Percentiles rank a stretch among this genome's conserved stretches.
Evolutionary conservation across 495 filamentous ascomycete genomes (phyloP).

Genomic region (Neurospora sp.): DNA sequence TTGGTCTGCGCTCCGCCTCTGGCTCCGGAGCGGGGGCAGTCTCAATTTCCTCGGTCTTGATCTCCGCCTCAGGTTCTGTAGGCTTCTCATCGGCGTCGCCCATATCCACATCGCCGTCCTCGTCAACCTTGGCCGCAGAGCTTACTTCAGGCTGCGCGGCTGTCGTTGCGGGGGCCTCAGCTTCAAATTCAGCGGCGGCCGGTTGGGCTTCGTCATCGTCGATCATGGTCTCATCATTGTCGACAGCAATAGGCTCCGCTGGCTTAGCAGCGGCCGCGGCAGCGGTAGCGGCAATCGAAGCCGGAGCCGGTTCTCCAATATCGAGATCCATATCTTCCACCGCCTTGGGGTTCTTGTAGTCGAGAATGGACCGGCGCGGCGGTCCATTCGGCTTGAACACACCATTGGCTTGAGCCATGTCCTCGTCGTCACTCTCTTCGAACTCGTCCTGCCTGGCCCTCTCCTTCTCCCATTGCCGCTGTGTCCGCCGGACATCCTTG

Average conservation of each 20-base stretch:
- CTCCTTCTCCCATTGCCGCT: conserved; percentile 74
- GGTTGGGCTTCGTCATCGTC: conserved; percentile 41
- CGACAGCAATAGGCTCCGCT: conserved; percentile 32
- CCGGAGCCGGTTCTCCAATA: conserved; percentile 49
- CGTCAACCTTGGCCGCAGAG: conserved; percentile 12
- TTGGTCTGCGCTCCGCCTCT: conserved; percentile 5
- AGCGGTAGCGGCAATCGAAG: conserved; percentile 38
- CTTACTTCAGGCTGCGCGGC: background rate
- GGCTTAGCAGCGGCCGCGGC: conserved; percentile 41
- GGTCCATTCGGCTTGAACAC: conserved; percentile 51
- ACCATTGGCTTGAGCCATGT: conserved; percentile 64
- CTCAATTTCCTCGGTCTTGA: conserved; percentile 25
- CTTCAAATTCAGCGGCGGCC: conserved; percentile 1
- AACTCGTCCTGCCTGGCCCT: conserved; percentile 67
- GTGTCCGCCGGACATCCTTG: conserved; percentile 71
- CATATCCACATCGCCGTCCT: conserved; percentile 31
- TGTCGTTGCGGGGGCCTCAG: conserved; percentile 2
- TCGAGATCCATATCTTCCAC: conserved; percentile 53
- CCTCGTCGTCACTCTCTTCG: conserved; percentile 82
- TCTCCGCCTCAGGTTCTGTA: conserved; percentile 9
- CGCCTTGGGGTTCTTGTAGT: conserved; percentile 58
- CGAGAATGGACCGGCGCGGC: conserved; percentile 55
- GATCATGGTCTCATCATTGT: conserved; percentile 51
- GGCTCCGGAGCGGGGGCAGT: conserved; percentile 3
- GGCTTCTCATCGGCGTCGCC: conserved; percentile 13